Evolutionary conservation across 2,329 filamentous ascomycete genomes (phyloP).

Genomic region (Cytospora paraplurivora): DNA sequence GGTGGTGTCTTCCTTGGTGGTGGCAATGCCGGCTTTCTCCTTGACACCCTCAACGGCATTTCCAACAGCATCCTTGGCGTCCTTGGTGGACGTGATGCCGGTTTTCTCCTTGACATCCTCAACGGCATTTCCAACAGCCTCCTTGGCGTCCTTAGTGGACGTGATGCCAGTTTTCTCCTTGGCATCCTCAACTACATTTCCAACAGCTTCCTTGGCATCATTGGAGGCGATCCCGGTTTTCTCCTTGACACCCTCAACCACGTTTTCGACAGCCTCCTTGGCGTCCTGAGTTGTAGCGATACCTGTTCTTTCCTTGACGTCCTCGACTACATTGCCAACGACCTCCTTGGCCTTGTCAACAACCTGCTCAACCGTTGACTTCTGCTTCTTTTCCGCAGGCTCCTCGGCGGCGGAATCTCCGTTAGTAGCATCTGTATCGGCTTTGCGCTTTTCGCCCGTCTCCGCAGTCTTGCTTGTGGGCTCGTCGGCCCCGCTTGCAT

Average conservation of each 20-base stretch:
- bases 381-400: constrained; percentile 27
- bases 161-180: background rate
- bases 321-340: constrained; percentile 6
- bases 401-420: constrained; percentile 11
- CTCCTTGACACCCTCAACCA: background rate
- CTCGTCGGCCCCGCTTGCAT: background rate
- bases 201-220: background rate
- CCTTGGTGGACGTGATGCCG: too few species aligned
- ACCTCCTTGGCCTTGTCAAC: constrained; percentile 25
- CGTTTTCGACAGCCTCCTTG: background rate
- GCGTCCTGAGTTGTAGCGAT: background rate
- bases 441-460: constrained; percentile 35
- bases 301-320: constrained; percentile 16
- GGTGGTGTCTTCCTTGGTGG: background rate
- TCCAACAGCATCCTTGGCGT: background rate
- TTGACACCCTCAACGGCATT: background rate
- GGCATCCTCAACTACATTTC: background rate
- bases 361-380: constrained; percentile 27
- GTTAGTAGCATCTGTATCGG: constrained; percentile 17
- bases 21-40: background rate
- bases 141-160: background rate
- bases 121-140: background rate
- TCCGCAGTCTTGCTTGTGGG: background rate
- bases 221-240: background rate
- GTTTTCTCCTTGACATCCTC: background rate